Percentiles rank a stretch among this genome's conserved stretches.
phyloP scores from a whole-genome alignment of 176 grass and related monocot genomes.

The sorghum (Sorghum bicolor) region Sorghum_bicolor_NCBIv3 NC_012870.2:68494001-68494500 shows the following conservation, averaged over 20 bases:
- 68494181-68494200: not conserved
- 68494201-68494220: not conserved
- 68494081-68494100: not conserved
- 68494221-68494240: not conserved
- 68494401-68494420: too few species aligned
- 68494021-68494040: slow-evolving; percentile 20
- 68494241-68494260: not conserved
- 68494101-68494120: not conserved
- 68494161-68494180: slow-evolving; percentile 3
- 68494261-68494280: too few species aligned
- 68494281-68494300: too few species aligned
- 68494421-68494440: not conserved
- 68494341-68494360: not conserved
- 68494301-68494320: too few species aligned
- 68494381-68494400: not conserved
- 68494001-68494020: slow-evolving; percentile 20
- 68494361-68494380: too few species aligned
- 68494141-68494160: not conserved
- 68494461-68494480: too few species aligned
- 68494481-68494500: too few species aligned
- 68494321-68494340: too few species aligned
- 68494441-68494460: not conserved
- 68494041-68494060: not conserved
- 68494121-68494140: too few species aligned
- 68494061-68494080: not conserved